Evolutionary conservation across 2,329 filamentous ascomycete species (phyloP), one percentile per base, ranked within the genome.

Genomic region (Xylariaceae sp.): DNA sequence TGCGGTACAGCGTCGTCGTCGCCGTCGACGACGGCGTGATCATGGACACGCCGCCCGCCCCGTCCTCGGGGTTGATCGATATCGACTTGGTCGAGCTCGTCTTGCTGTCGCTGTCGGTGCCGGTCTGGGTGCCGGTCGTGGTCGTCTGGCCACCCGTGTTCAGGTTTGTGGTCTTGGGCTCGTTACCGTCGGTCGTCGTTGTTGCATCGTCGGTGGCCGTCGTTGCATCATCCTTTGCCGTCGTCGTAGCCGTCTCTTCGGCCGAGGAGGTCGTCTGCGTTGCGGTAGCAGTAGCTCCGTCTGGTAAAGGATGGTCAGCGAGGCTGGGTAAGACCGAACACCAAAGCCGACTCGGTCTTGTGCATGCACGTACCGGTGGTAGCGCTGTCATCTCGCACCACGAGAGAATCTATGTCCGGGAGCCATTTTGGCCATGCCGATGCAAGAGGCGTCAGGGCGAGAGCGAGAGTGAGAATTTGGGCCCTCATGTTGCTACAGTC

Each of bases 351-450:
- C n/a, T n/a, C n/a, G n/a, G n/a, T n/a, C n/a, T 26, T 22, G 21
- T 16, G 9, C 10, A 4, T 35, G 39, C 15, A 49, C 49, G 37
- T 47, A 53, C 51, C 24, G 6, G 44, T 43, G 44, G 53, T 34
- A 25, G 24, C 21, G 28, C 58, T 55, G 41, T 70, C 60, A 41
- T 63, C 61, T 39, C 71, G 65, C 31, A 70, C 72, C 25, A 78
- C 57, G 22, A 80, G 51, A 11, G 67, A 51, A 42, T 77, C 67
- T 22, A 67, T 30, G 10, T 70, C 64, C 13, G 73, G 72, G 23
- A 77, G 57, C 66, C 69, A 76, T 41, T 54, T 57, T 14, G 73
- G 68, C 74, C 73, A 77, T 36, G 67, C 72, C 34, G 70, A 64
- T n/a, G 65, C 65, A 15, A 72, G 44, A 12, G 67, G 62, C 7